Evolutionary conservation across 805 yeast species (phyloP).

Genomic region (baker's yeast (Saccharomyces cerevisiae)): DNA sequence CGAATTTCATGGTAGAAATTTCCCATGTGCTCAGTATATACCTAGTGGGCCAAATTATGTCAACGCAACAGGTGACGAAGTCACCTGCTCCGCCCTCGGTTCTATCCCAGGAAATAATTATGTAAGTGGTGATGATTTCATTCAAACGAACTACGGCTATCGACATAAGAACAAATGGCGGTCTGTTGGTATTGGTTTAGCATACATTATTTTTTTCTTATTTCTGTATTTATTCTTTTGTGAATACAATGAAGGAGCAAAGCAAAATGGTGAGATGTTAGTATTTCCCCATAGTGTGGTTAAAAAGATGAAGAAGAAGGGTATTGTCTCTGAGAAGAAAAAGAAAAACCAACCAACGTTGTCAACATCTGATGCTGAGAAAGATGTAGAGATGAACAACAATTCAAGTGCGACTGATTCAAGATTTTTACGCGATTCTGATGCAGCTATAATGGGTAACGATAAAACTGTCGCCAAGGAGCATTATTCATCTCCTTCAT

Average conservation of each 20-base stretch:
- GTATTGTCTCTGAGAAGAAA: neutral
- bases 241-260: slow-evolving; percentile 42
- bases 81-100: slow-evolving; percentile 44
- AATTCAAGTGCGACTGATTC: slow-evolving; percentile 15
- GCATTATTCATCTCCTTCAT: neutral
- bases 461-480: neutral
- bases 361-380: neutral
- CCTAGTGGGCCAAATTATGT: slow-evolving; percentile 38
- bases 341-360: neutral
- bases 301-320: slow-evolving; percentile 36
- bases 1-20: slow-evolving; percentile 32
- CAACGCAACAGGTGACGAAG: slow-evolving; percentile 12
- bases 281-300: slow-evolving; percentile 42
- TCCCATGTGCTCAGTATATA: slow-evolving; percentile 29
- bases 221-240: slow-evolving; percentile 38
- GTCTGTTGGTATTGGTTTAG: slow-evolving; percentile 47
- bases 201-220: slow-evolving; percentile 43
- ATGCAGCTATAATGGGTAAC: neutral
- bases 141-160: slow-evolving; percentile 35
- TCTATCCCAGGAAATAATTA: slow-evolving; percentile 36
- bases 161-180: slow-evolving; percentile 43
- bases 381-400: slow-evolving; percentile 2
- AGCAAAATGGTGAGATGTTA: slow-evolving; percentile 52
- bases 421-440: slow-evolving; percentile 20
- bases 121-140: slow-evolving; percentile 42